phyloP scores from a whole-genome alignment of 192 early-diverging fungal species.

The Gamsiella multidivaricata region DNA sequence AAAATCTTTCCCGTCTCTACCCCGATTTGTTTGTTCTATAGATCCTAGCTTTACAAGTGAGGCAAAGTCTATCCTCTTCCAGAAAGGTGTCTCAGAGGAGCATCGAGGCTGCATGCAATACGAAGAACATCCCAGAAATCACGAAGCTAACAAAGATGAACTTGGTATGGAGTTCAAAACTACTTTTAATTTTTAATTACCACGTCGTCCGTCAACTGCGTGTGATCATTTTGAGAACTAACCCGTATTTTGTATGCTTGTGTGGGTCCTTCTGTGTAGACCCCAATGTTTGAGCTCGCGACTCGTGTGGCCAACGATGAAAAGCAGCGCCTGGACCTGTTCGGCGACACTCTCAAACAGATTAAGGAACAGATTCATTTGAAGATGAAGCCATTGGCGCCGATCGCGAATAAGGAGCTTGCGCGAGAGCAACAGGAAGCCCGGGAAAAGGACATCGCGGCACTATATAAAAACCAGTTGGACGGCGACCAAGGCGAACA shows the following conservation, averaged over 20 bases:
- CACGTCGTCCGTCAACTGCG: too few relatives aligned
- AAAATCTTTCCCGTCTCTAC: neutral
- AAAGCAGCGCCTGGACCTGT: neutral
- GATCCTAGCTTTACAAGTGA: neutral
- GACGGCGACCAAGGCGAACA: neutral
- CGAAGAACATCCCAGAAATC: constrained; percentile 9
- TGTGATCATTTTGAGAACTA: too few relatives aligned
- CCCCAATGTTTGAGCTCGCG: constrained; percentile 8
- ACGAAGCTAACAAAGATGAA: neutral
- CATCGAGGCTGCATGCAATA: neutral
- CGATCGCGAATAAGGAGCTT: neutral
- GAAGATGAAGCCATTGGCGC: neutral
- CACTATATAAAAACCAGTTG: neutral
- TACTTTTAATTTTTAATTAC: neutral
- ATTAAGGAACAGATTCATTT: neutral
- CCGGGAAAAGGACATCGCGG: neutral
- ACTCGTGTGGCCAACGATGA: neutral
- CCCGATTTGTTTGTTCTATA: neutral
- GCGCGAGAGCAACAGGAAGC: neutral
- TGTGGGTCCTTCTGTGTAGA: neutral
- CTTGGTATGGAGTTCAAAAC: neutral
- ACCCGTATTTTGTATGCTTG: too few relatives aligned
- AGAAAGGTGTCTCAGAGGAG: neutral
- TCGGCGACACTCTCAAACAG: constrained; percentile 8
- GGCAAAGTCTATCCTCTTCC: neutral